A percentile compares a stretch with the other conserved stretches of the same genome.
These are phyloP conservation scores for Umbelopsis sp. DNA, from an alignment of 192 early-diverging fungal species.

Conservation along the genomic window DNA sequence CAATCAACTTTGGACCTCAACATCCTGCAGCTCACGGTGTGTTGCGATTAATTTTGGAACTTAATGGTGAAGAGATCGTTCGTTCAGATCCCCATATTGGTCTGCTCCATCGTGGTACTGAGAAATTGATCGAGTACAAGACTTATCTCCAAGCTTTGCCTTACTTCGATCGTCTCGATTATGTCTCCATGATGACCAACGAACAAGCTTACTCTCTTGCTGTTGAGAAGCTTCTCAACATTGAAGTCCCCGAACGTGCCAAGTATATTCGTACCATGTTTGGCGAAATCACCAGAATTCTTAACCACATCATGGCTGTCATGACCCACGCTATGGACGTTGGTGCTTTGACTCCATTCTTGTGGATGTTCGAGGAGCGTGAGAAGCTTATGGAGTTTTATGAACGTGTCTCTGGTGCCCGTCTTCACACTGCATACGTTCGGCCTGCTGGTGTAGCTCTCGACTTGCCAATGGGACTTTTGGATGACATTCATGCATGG, in stretches of 20 bases:
- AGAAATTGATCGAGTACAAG: conserved; percentile 99
- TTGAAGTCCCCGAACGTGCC: conserved; percentile 90
- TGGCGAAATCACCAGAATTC: conserved; percentile 95
- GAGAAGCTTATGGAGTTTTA: conserved; percentile 99
- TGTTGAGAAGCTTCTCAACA: conserved; percentile 97
- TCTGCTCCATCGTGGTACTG: conserved; percentile 95
- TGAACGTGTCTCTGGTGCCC: conserved; percentile 97
- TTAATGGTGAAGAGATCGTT: conserved; percentile 90
- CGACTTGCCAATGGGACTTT: conserved; percentile 89
- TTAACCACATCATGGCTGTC: conserved; percentile 98
- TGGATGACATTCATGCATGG: conserved; percentile 97
- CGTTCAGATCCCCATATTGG: conserved; percentile 98
- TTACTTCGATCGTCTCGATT: conserved; percentile 98
- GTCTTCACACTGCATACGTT: conserved; percentile 97
- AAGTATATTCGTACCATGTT: conserved; percentile 98
- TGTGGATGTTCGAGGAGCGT: conserved; percentile 99
- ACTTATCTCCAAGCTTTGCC: conserved; percentile 97
- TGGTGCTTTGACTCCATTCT: conserved; percentile 96
- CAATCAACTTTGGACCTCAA: conserved; percentile 99
- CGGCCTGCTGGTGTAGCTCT: conserved; percentile 94
- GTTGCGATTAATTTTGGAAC: conserved; percentile 81
- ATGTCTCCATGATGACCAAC: conserved; percentile 99
- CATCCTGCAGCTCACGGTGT: conserved; percentile 95
- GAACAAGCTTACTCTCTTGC: conserved; percentile 97
- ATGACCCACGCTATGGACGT: conserved; percentile 98